Percentiles rank a stretch among this genome's conserved stretches.
Evolutionary conservation across 768 basidiomycete genomes (phyloP).

Genomic region (Amanita thiersii): DNA sequence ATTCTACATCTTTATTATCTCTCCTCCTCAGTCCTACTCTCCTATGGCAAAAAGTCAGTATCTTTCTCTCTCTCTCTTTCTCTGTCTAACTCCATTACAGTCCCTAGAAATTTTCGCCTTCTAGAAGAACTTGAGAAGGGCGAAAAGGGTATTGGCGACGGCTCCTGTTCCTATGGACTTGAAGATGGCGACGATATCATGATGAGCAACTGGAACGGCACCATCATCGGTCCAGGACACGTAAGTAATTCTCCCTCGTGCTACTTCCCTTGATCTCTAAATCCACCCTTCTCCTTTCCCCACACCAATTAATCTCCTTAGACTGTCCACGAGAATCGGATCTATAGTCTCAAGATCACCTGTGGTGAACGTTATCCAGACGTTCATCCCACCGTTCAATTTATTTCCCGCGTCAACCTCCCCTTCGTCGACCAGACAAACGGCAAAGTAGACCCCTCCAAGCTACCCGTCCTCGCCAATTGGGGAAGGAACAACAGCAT

Average conservation of each 20-base stretch:
- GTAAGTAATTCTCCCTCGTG: slow-evolving; percentile 38
- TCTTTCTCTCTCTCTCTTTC: slow-evolving; percentile 6
- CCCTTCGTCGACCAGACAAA: slow-evolving; percentile 76
- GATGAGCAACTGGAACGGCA: slow-evolving; percentile 99
- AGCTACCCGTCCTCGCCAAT: slow-evolving; percentile 60
- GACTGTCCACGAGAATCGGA: slow-evolving; percentile 98
- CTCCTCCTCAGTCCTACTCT: slow-evolving; percentile 7
- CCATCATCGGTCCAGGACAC: slow-evolving; percentile 97
- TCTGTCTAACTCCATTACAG: slow-evolving; percentile 29
- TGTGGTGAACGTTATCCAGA: slow-evolving; percentile 79
- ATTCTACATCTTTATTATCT: slow-evolving; percentile 6
- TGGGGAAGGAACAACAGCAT: slow-evolving; percentile 79
- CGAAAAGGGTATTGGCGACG: slow-evolving; percentile 99
- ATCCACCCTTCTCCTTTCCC: slow-evolving; percentile 8
- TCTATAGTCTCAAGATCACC: slow-evolving; percentile 89
- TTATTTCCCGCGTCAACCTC: slow-evolving; percentile 85
- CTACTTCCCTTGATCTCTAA: slow-evolving; percentile 4
- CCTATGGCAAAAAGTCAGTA: slow-evolving; percentile 47
- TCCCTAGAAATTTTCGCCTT: slow-evolving; percentile 93
- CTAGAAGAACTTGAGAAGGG: slow-evolving; percentile 99
- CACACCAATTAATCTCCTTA: slow-evolving; percentile 22
- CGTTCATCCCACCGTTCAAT: slow-evolving; percentile 69
- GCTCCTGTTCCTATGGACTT: slow-evolving; percentile 93
- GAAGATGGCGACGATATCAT: slow-evolving; percentile 94
- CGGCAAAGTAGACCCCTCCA: slow-evolving; percentile 71